These are phyloP conservation scores for Miamiensis avidus DNA, from an alignment of 169 alveolate species.

Conservation along the genomic window DNA sequence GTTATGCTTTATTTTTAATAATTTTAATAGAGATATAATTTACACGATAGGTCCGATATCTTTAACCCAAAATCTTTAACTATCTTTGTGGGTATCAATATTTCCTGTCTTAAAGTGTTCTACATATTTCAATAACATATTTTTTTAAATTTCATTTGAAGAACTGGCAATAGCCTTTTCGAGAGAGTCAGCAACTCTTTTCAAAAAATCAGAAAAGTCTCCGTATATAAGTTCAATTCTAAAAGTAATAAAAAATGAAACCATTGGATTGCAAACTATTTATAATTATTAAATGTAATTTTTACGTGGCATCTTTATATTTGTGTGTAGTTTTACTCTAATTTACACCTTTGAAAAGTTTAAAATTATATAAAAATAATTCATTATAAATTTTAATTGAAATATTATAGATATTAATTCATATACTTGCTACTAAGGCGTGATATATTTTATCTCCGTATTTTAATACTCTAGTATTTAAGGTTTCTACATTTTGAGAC, in stretches of 20 bases:
- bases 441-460: constrained; percentile 14
- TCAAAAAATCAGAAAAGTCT: constrained; percentile 55
- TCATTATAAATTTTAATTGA: too few relatives aligned
- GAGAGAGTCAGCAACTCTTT: constrained; percentile 49
- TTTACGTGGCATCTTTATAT: constrained; percentile 35
- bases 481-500: constrained; percentile 36
- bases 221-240: constrained; percentile 57
- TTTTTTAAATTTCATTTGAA: constrained; percentile 67
- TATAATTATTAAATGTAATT: not conserved
- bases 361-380: too few relatives aligned
- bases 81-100: constrained; percentile 71
- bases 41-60: constrained; percentile 73
- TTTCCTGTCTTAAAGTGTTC: constrained; percentile 72
- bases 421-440: constrained; percentile 33
- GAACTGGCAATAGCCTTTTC: constrained; percentile 52
- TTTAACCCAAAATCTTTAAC: constrained; percentile 81
- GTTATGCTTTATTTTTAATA: too few relatives aligned
- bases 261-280: too few relatives aligned
- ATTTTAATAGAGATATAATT: not conserved
- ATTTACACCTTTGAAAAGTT: too few relatives aligned
- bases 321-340: constrained; percentile 29
- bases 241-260: too few relatives aligned
- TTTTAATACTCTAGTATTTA: constrained; percentile 57
- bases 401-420: too few relatives aligned
- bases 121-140: constrained; percentile 59